Evolutionary conservation across 768 basidiomycete species (phyloP).

Genomic region (Coprinopsis strossmayeri): DNA sequence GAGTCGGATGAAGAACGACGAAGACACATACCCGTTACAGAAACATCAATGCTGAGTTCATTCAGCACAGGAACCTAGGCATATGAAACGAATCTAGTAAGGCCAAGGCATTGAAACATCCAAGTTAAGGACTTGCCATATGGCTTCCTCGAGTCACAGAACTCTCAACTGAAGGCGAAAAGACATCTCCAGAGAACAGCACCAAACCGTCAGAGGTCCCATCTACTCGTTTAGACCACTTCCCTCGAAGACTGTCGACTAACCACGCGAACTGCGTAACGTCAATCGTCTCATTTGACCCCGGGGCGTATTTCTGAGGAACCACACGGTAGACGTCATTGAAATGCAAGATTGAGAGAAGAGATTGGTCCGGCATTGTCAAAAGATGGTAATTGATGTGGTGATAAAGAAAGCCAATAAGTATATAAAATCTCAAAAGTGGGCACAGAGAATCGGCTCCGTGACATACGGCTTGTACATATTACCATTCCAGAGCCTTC

Average conservation of each 20-base stretch:
- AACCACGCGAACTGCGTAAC: conserved; percentile 81
- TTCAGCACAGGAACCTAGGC: conserved; percentile 81
- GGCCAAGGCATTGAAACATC: no score
- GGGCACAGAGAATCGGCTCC: no score
- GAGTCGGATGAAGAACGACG: not conserved
- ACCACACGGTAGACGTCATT: conserved; percentile 82
- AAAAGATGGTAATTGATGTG: not conserved
- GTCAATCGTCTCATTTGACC: conserved; percentile 61
- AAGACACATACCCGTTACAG: conserved; percentile 60
- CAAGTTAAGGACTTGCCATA: conserved; percentile 50
- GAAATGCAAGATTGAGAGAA: conserved; percentile 54
- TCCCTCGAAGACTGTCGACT: conserved; percentile 52
- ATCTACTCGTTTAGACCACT: conserved; percentile 41
- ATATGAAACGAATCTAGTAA: no score
- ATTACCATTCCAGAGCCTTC: no score
- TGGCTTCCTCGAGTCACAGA: conserved; percentile 86
- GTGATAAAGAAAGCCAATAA: not conserved
- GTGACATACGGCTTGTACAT: no score
- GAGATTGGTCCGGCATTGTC: conserved; percentile 5
- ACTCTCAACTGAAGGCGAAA: conserved; percentile 82
- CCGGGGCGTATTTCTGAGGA: conserved; percentile 58
- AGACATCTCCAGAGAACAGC: conserved; percentile 86
- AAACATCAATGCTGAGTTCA: conserved; percentile 67
- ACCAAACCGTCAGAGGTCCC: conserved; percentile 64
- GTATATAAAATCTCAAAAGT: no score